Evolutionary conservation across 176 grass and related monocot genomes (phyloP).

Genomic region (Phoenix roebelenii): DNA sequence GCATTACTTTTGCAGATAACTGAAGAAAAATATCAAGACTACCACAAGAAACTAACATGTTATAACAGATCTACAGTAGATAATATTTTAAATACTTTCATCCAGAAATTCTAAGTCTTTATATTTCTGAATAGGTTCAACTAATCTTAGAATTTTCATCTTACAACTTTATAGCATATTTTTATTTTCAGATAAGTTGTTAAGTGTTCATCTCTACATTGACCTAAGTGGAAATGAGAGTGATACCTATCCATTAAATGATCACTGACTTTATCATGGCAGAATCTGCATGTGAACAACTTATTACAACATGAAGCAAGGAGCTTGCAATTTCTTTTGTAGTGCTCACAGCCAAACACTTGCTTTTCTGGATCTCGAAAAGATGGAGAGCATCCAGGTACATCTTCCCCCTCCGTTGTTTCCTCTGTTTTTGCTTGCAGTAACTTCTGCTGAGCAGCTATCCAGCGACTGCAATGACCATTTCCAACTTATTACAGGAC

Average conservation of each 20-base stretch:
- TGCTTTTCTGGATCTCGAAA: constrained; percentile 53
- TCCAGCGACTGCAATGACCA: constrained; percentile 62
- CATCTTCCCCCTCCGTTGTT: constrained; percentile 10
- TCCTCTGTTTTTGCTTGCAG: constrained; percentile 31
- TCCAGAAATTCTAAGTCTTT: too few species aligned
- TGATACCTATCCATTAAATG: constrained; percentile 84
- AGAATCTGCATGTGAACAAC: constrained; percentile 87
- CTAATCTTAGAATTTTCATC: too few species aligned
- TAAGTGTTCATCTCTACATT: too few species aligned
- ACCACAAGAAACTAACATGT: too few species aligned
- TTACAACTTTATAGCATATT: too few species aligned
- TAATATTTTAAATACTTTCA: too few species aligned
- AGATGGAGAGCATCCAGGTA: constrained; percentile 44
- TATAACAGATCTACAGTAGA: too few species aligned
- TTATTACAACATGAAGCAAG: constrained; percentile 80
- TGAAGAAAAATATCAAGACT: too few species aligned
- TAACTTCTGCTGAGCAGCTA: constrained; percentile 78
- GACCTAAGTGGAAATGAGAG: not conserved
- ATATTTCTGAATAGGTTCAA: too few species aligned
- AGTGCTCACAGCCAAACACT: constrained; percentile 86
- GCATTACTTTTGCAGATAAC: too few species aligned
- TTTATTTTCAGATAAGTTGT: too few species aligned
- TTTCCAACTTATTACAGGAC: constrained; percentile 4
- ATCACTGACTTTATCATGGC: constrained; percentile 86
- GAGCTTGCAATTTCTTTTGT: constrained; percentile 91